Conservation (phyloP, 768 basidiomycete species). For the Trametes maxima region DNA sequence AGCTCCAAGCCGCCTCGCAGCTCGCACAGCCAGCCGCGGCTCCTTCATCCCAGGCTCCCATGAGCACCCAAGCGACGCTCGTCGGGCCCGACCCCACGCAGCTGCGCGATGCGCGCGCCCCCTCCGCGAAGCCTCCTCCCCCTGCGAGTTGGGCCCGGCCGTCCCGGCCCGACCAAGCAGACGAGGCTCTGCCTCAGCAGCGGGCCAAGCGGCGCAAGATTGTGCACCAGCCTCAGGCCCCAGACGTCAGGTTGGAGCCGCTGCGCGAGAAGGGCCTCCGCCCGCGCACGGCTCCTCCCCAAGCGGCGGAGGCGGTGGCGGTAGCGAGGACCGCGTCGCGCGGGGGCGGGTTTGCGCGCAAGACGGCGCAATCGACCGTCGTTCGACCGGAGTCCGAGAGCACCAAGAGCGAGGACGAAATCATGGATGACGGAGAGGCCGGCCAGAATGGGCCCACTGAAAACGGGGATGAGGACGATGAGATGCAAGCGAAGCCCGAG, state of each 20-base stretch:
- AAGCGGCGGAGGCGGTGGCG: background rate
- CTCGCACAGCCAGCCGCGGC: background rate
- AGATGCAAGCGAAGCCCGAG: background rate
- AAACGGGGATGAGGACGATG: background rate
- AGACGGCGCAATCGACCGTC: background rate
- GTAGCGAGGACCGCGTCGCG: background rate
- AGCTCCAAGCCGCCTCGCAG: background rate
- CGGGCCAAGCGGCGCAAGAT: slow-evolving; percentile 2
- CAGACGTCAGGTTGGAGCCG: background rate
- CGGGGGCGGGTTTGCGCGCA: background rate
- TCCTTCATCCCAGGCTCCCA: background rate
- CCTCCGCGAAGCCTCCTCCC: background rate
- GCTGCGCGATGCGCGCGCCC: background rate
- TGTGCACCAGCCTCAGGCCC: background rate
- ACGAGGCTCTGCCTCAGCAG: background rate
- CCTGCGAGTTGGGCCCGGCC: too few species aligned
- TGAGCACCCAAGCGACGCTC: slow-evolving; percentile 22
- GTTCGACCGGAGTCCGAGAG: too few species aligned
- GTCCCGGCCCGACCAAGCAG: background rate
- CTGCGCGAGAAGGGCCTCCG: background rate
- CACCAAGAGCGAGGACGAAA: background rate
- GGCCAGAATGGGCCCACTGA: background rate
- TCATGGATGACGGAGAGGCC: background rate
- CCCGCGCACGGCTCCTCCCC: background rate
- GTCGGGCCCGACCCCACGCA: slow-evolving; percentile 16